Conservation (phyloP, 2,329 filamentous ascomycete genomes). For the Penicillium occitanis region DNA sequence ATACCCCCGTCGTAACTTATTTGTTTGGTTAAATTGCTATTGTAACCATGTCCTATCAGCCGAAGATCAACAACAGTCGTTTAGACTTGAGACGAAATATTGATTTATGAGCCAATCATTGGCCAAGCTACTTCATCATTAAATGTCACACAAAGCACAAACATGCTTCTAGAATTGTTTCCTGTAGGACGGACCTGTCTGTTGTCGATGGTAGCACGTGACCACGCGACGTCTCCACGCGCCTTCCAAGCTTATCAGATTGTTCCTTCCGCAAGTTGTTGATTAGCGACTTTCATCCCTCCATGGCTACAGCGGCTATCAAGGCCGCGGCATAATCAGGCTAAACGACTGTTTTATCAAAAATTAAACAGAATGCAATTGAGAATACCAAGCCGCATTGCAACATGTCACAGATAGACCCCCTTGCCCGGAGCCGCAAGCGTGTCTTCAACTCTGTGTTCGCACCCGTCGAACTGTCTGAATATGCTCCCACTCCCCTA, state of each 20-base stretch:
- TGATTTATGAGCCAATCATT: constrained; percentile 4
- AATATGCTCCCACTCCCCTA: constrained; percentile 31
- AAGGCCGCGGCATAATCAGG: not conserved
- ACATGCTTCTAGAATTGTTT: not conserved
- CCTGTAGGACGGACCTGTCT: not conserved
- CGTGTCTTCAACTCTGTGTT: constrained; percentile 49
- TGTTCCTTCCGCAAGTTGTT: not conserved
- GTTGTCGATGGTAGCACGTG: constrained; percentile 15
- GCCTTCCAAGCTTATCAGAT: not conserved
- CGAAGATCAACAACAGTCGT: not conserved
- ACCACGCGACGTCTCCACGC: constrained; percentile 18
- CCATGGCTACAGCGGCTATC: not conserved
- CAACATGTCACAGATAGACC: constrained; percentile 29
- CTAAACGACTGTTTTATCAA: no score
- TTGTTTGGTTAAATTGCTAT: constrained; percentile 2
- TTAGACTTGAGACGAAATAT: not conserved
- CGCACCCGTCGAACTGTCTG: constrained; percentile 38
- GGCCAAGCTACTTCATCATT: not conserved
- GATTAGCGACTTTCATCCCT: not conserved
- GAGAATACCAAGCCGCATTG: constrained; percentile 9
- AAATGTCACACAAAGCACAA: not conserved
- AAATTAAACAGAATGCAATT: constrained; percentile 17
- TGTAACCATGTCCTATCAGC: constrained; percentile 4
- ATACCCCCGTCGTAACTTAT: constrained; percentile 8
- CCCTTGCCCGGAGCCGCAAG: constrained; percentile 34